A percentile compares a stretch with the other conserved stretches of the same genome.
These are phyloP conservation scores for Sphaerulina musiva DNA, from an alignment of 2,329 filamentous ascomycete species.

Conservation along the genomic window DNA sequence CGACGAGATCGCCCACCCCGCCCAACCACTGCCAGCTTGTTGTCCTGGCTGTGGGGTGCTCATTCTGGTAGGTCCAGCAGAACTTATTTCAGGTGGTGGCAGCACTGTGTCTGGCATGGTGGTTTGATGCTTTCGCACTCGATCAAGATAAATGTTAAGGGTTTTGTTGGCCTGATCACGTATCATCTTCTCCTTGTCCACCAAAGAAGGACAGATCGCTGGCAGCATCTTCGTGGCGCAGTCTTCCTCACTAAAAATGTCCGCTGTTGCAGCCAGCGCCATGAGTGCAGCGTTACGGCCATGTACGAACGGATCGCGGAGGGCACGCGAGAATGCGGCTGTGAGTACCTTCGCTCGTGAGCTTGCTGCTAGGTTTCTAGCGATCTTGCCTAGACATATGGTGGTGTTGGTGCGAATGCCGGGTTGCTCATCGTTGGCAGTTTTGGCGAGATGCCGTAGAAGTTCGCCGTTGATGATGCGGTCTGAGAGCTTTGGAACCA, in stretches of 20 bases:
- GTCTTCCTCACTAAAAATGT: constrained; percentile 84
- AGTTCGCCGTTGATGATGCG: constrained; percentile 90
- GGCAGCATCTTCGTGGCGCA: constrained; percentile 78
- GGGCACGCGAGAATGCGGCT: constrained; percentile 81
- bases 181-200: constrained; percentile 93
- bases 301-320: constrained; percentile 91
- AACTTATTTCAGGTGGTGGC: constrained; percentile 53
- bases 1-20: constrained; percentile 96
- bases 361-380: constrained; percentile 69
- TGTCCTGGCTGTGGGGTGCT: constrained; percentile 61
- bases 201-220: constrained; percentile 70
- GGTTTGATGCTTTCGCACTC: constrained; percentile 69
- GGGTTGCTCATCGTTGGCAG: constrained; percentile 93
- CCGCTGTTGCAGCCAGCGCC: constrained; percentile 75
- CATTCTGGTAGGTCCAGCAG: constrained; percentile 56
- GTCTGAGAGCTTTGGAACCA: constrained; percentile 85
- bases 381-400: constrained; percentile 93
- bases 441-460: constrained; percentile 83
- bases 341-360: constrained; percentile 84
- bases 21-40: constrained; percentile 59
- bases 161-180: constrained; percentile 88
- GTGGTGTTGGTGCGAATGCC: constrained; percentile 97
- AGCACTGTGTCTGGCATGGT: constrained; percentile 74
- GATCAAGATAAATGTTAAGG: constrained; percentile 75
- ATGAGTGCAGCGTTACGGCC: constrained; percentile 83